Conservation (phyloP, 2,329 filamentous ascomycete genomes). For the Clarireedia homoeocarpa region DNA sequence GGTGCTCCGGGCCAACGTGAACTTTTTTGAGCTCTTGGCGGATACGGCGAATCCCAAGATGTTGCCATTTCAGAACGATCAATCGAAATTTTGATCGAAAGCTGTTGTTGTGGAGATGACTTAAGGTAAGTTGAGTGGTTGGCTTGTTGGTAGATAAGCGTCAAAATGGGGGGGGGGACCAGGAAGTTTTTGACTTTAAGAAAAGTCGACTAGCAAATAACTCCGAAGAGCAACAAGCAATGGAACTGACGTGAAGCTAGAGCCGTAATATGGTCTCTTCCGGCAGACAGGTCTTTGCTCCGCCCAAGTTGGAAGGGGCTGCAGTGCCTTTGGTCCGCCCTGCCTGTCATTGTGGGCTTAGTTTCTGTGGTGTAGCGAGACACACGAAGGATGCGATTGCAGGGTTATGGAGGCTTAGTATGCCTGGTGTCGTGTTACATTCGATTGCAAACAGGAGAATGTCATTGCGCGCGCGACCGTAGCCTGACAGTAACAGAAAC, state of each 20-base stretch:
- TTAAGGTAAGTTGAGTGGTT: background rate
- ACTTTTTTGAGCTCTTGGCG: conserved; percentile 2
- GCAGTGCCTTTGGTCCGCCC: conserved; percentile 3
- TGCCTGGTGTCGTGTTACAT: background rate
- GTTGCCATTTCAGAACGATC: background rate
- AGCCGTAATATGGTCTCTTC: background rate
- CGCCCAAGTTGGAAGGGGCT: conserved; percentile 7
- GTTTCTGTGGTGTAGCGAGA: background rate
- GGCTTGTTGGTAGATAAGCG: background rate
- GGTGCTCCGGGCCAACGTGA: conserved; percentile 9
- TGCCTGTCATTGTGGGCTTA: conserved; percentile 5
- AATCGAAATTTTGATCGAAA: background rate
- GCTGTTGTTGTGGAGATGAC: background rate
- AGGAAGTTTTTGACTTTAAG: background rate
- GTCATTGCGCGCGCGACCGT: background rate
- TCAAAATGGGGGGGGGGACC: background rate
- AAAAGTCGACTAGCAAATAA: background rate
- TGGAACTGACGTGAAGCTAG: background rate
- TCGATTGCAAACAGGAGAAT: background rate
- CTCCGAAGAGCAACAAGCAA: background rate
- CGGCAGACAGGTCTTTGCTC: conserved; percentile 1
- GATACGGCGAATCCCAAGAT: conserved; percentile 6
- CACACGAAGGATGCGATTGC: conserved; percentile 6
- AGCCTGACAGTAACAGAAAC: background rate
- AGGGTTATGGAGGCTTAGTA: conserved; percentile 5